Evolutionary conservation across 1,284 basidiomycete genomes (phyloP).

Genomic region (Pisolithus thermaeus): DNA sequence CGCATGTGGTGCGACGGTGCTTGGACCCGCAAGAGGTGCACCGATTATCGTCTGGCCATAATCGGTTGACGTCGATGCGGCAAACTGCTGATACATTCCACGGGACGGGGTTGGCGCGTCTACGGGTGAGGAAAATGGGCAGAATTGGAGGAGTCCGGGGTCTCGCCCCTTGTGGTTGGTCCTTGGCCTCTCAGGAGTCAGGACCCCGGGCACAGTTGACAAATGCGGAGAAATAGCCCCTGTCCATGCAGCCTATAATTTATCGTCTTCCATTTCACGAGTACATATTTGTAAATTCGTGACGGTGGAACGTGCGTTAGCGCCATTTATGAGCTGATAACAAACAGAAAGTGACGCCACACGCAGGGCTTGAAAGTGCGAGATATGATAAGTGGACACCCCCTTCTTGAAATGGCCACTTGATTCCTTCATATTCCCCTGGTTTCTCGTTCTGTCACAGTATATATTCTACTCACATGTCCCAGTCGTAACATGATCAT

Average conservation of each 20-base stretch:
- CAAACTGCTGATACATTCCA: constrained; percentile 34
- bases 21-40: constrained; percentile 29
- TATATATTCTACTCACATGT: no score
- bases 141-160: constrained; percentile 25
- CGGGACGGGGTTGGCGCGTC: constrained; percentile 5
- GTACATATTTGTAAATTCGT: no score
- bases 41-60: constrained; percentile 30
- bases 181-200: not conserved
- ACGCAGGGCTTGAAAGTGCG: no score
- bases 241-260: not conserved
- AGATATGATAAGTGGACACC: no score
- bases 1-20: constrained; percentile 29
- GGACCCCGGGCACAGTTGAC: not conserved
- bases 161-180: constrained; percentile 13
- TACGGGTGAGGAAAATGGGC: constrained; percentile 13
- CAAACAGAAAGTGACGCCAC: no score
- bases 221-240: not conserved
- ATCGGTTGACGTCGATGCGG: constrained; percentile 29
- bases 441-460: no score
- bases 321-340: no score
- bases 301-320: no score
- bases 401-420: no score
- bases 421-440: no score
- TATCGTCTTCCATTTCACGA: no score
- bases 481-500: no score